Evolutionary conservation across 345 rosid species (phyloP), one percentile per base, ranked within the genome.

Genomic region (Triadica sebifera): DNA sequence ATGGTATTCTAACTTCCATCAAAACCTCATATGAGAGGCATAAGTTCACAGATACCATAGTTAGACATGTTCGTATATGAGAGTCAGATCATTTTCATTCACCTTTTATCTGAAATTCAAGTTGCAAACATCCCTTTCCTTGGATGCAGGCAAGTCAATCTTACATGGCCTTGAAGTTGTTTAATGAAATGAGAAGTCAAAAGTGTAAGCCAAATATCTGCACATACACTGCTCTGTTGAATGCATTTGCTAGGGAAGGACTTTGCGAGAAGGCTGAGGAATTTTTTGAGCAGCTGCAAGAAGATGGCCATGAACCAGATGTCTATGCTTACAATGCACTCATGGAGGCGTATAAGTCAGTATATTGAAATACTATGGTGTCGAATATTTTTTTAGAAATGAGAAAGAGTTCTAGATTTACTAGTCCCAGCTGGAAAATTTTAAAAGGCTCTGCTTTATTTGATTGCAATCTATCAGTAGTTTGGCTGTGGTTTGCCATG

Each of bases 161-260:
- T 2, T 90, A 81, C 80, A 84, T 90, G 94, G 92, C 96, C 38
- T 74, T 90, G 75, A 90, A 87, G 75, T 46, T 92, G 83, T 92
- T 89, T 66, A 83, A 87, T 62, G 97, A 94, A 84, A 94, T 94
- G 98, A 86, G 84, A 79, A 86, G 84, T 82, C 91, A 85, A 25
- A 90, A 85, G 72, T 86, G 89, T 78, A 94, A 85, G 80, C 96
- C 91, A 3, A 90, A 94, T 77, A 94, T 94, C 67, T 90, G 97
- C 84, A 90, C 98, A 13, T 94, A 88, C 70, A 92, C 97, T 17
- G 93, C 86, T 43, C 84, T 94, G 5, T 85, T 94, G 69, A 94
- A 92, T 80, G 98, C 96, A 67, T 94, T 92, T 84, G 98, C 98
- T 72, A 88, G 97, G 81, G 96, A 90, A 83, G 98, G 98, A 76